A percentile compares a stretch with the other conserved stretches of the same genome.
Conservation (phyloP, 2,329 filamentous ascomycete genomes). For the Polychaeton citri region DNA sequence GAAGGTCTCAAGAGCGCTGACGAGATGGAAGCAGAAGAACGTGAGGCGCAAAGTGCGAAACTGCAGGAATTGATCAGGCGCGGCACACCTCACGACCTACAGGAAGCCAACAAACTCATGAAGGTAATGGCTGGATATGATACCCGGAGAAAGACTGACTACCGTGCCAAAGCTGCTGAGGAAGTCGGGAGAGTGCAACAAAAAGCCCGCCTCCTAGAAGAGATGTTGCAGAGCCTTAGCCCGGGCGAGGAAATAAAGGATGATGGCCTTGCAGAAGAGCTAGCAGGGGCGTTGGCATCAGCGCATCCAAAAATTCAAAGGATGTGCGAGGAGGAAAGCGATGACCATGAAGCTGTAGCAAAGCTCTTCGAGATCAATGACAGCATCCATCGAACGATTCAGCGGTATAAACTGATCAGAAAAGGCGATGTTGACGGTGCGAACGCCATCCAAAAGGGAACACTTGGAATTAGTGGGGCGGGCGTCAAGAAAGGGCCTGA, state of each 20-base stretch:
- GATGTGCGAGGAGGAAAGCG: slow-evolving; percentile 98
- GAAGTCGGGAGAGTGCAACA: slow-evolving; percentile 92
- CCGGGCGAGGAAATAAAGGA: slow-evolving; percentile 65
- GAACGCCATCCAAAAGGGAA: slow-evolving; percentile 70
- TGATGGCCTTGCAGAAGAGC: slow-evolving; percentile 63
- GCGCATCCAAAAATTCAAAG: slow-evolving; percentile 98
- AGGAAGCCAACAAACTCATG: slow-evolving; percentile 96
- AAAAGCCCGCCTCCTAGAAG: slow-evolving; percentile 82
- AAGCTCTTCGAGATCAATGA: slow-evolving; percentile 97
- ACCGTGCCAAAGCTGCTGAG: slow-evolving; percentile 91
- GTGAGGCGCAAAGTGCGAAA: slow-evolving; percentile 91
- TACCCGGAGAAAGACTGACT: slow-evolving; percentile 90
- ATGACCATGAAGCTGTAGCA: slow-evolving; percentile 88
- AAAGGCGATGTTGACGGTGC: slow-evolving; percentile 82
- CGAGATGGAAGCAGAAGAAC: slow-evolving; percentile 97
- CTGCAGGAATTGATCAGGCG: slow-evolving; percentile 90
- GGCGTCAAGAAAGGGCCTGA: slow-evolving; percentile 52
- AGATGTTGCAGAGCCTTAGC: slow-evolving; percentile 75
- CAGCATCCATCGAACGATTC: slow-evolving; percentile 92
- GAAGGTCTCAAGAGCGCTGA: slow-evolving; percentile 94
- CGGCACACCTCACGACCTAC: slow-evolving; percentile 81
- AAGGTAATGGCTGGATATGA: slow-evolving; percentile 99
- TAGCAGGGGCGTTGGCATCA: slow-evolving; percentile 76
- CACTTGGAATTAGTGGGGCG: slow-evolving; percentile 51
- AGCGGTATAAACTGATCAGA: slow-evolving; percentile 90